These are phyloP conservation scores for Colletotrichum destructivum DNA, from an alignment of 2,329 filamentous ascomycete species.

Conservation along the genomic window DNA sequence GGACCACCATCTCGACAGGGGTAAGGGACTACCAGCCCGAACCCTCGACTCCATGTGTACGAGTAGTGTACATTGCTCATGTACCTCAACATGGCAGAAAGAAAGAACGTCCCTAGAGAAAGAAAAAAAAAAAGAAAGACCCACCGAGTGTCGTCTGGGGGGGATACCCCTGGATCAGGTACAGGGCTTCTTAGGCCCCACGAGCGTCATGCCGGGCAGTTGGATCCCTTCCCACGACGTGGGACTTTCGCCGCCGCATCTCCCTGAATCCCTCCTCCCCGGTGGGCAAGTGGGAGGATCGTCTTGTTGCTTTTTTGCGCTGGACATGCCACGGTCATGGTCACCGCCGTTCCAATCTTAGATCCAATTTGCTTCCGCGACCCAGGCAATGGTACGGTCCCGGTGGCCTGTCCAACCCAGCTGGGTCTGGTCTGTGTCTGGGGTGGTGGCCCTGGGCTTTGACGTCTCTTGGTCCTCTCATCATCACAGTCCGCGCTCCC, in stretches of 20 bases:
- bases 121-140: slow-evolving; percentile 18
- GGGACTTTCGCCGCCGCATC: slow-evolving; percentile 43
- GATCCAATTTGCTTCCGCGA: slow-evolving; percentile 42
- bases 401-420: slow-evolving; percentile 44
- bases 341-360: slow-evolving; percentile 46
- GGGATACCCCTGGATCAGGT: slow-evolving; percentile 41
- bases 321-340: slow-evolving; percentile 43
- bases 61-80: slow-evolving; percentile 8
- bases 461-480: slow-evolving; percentile 43
- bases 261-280: slow-evolving; percentile 42
- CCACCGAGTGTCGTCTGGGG: slow-evolving; percentile 30
- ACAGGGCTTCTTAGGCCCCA: slow-evolving; percentile 42
- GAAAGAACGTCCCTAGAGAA: background rate
- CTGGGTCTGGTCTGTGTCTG: slow-evolving; percentile 42
- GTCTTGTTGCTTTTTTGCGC: slow-evolving; percentile 44
- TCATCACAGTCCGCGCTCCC: slow-evolving; percentile 42
- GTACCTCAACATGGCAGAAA: slow-evolving; percentile 27
- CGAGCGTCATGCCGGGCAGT: slow-evolving; percentile 43
- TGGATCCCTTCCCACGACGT: slow-evolving; percentile 41
- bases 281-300: slow-evolving; percentile 43
- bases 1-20: slow-evolving; percentile 31
- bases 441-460: slow-evolving; percentile 43
- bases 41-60: slow-evolving; percentile 6
- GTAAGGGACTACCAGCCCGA: slow-evolving; percentile 8
- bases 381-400: slow-evolving; percentile 41